Conservation (phyloP, 192 early-diverging fungal species). For the Coemansia sp. region DNA sequence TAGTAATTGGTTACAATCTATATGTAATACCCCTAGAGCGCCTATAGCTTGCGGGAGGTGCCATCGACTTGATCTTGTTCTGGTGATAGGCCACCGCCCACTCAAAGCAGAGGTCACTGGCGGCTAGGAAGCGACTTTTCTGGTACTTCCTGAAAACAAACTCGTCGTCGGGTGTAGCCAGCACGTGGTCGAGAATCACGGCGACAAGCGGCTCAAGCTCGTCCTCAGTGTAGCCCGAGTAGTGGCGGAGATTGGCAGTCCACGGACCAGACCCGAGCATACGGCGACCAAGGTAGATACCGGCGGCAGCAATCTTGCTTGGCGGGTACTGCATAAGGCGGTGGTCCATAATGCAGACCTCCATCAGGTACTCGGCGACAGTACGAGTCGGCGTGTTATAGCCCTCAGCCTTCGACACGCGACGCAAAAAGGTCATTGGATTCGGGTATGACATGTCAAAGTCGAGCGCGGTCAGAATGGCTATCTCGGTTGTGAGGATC, state of each 20-base stretch:
- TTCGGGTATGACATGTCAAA: slow-evolving; percentile 74
- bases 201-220: slow-evolving; percentile 68
- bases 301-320: slow-evolving; percentile 69
- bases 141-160: slow-evolving; percentile 87
- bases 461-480: slow-evolving; percentile 83
- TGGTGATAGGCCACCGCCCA: slow-evolving; percentile 66
- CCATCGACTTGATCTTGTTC: slow-evolving; percentile 23
- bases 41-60: slow-evolving; percentile 27
- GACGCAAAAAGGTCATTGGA: slow-evolving; percentile 70
- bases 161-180: slow-evolving; percentile 58
- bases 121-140: slow-evolving; percentile 78
- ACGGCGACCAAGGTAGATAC: too few species aligned
- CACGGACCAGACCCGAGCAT: slow-evolving; percentile 60
- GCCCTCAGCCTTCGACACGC: slow-evolving; percentile 85
- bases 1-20: too few species aligned
- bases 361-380: slow-evolving; percentile 95
- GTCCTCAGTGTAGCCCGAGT: slow-evolving; percentile 77
- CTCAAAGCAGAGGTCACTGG: slow-evolving; percentile 77
- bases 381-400: slow-evolving; percentile 91
- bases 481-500: slow-evolving; percentile 89
- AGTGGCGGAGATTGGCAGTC: slow-evolving; percentile 76
- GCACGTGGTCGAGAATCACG: slow-evolving; percentile 75
- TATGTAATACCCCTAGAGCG: too few species aligned
- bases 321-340: slow-evolving; percentile 72
- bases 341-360: slow-evolving; percentile 88